A percentile compares a stretch with the other conserved stretches of the same genome.
These are phyloP conservation scores for Penicillium bovifimosum DNA, from an alignment of 495 filamentous ascomycete genomes.

Conservation along the genomic window DNA sequence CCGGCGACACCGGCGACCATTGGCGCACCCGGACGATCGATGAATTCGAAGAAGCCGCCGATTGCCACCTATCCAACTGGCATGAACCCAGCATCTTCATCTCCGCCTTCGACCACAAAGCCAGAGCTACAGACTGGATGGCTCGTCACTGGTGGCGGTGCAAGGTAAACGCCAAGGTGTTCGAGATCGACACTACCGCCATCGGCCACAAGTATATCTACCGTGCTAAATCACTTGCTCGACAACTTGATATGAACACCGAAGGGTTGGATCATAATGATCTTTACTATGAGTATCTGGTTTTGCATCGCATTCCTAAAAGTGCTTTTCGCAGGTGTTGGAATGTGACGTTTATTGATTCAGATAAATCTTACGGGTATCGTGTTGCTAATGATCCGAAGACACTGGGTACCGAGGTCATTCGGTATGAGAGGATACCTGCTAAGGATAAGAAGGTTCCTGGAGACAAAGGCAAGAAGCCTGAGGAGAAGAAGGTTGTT, in stretches of 20 bases:
- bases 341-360: too few species aligned
- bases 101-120: not conserved
- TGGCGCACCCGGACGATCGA: too few species aligned
- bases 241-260: not conserved
- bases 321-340: not conserved
- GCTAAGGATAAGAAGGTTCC: too few species aligned
- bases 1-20: not conserved
- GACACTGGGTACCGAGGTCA: too few species aligned
- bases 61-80: not conserved
- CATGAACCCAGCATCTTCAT: not conserved
- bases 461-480: too few species aligned
- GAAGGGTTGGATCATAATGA: not conserved
- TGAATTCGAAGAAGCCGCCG: not conserved
- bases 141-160: not conserved
- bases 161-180: not conserved
- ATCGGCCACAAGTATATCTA: not conserved
- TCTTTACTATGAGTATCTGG: not conserved
- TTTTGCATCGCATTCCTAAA: not conserved
- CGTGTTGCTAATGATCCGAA: too few species aligned
- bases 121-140: not conserved
- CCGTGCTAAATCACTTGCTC: not conserved
- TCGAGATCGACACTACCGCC: not conserved
- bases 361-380: too few species aligned
- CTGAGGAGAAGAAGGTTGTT: too few species aligned
- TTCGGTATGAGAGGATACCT: too few species aligned